Percentiles rank a stretch among this genome's conserved stretches.
Conservation (phyloP, 495 filamentous ascomycete species). For the Podospora pseudocomata region DNA sequence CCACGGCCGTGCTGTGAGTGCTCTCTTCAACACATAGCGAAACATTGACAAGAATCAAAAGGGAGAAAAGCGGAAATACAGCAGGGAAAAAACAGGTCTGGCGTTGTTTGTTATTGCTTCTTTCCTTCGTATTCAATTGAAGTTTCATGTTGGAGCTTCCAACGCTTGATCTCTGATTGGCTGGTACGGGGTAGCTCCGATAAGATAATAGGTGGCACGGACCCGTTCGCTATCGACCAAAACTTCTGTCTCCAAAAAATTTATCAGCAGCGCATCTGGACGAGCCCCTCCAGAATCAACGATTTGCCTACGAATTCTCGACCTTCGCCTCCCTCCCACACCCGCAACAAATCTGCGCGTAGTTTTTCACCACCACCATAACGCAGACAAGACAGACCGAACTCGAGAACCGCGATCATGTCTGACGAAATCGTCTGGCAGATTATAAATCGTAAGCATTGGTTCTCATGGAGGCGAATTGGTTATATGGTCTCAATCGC, state of each 20-base stretch:
- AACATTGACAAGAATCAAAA: constrained; percentile 32
- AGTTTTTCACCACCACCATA: not conserved
- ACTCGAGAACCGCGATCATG: constrained; percentile 16
- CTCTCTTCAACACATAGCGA: constrained; percentile 32
- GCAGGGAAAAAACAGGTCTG: not conserved
- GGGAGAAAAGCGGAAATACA: not conserved
- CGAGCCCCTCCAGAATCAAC: constrained; percentile 11
- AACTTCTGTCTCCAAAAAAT: constrained; percentile 18
- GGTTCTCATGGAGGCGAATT: not conserved
- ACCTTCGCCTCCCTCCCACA: not conserved
- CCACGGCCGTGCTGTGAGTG: constrained; percentile 7
- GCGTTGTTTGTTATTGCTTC: not conserved
- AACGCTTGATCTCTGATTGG: constrained; percentile 11
- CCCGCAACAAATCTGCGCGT: not conserved
- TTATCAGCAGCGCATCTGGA: constrained; percentile 11
- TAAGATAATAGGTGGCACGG: constrained; percentile 14
- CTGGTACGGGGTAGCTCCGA: constrained; percentile 9
- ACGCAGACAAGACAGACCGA: not conserved
- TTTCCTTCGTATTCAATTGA: not conserved
- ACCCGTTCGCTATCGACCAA: constrained; percentile 3
- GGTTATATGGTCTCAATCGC: not conserved
- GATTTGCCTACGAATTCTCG: not conserved
- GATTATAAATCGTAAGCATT: constrained; percentile 35
- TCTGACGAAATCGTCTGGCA: constrained; percentile 97
- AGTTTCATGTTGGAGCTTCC: not conserved